Conservation (phyloP, 176 grass and related monocot species). For the Neostapfia colusana region DNA sequence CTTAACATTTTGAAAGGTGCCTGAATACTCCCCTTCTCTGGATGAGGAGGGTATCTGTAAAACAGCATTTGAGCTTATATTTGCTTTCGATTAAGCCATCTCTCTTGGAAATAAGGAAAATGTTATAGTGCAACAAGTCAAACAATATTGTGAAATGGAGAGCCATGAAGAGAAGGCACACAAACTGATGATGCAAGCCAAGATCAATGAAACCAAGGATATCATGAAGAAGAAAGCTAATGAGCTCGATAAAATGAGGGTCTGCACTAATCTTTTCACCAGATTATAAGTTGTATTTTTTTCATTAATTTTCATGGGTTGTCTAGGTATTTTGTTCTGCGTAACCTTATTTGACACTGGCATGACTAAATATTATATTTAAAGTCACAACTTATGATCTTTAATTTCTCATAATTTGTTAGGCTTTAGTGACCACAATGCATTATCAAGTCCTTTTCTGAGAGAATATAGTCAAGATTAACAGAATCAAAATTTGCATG, state of each 20-base stretch:
- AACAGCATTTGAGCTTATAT: slow-evolving; percentile 78
- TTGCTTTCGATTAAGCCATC: slow-evolving; percentile 87
- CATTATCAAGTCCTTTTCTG: not conserved
- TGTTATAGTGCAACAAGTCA: slow-evolving; percentile 79
- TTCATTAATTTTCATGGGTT: not conserved
- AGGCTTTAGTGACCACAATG: not conserved
- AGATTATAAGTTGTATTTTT: slow-evolving; percentile 15
- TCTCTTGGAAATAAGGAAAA: slow-evolving; percentile 86
- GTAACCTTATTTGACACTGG: not conserved
- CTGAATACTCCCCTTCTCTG: slow-evolving; percentile 71
- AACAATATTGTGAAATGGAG: slow-evolving; percentile 95
- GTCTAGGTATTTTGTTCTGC: not conserved
- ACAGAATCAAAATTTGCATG: not conserved
- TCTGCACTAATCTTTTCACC: slow-evolving; percentile 29
- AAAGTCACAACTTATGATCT: not conserved
- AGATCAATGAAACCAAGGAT: slow-evolving; percentile 87
- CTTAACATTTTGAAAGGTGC: slow-evolving; percentile 67
- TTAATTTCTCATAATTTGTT: slow-evolving; percentile 6
- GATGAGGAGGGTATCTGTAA: slow-evolving; percentile 78
- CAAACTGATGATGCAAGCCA: slow-evolving; percentile 75
- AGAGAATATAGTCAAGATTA: not conserved
- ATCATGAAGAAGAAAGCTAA: slow-evolving; percentile 84
- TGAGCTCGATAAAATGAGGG: slow-evolving; percentile 90
- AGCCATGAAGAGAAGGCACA: slow-evolving; percentile 80
- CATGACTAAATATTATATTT: slow-evolving; percentile 2